Conservation (phyloP, 1,284 basidiomycete genomes). For the Ustilago nuda region DNA sequence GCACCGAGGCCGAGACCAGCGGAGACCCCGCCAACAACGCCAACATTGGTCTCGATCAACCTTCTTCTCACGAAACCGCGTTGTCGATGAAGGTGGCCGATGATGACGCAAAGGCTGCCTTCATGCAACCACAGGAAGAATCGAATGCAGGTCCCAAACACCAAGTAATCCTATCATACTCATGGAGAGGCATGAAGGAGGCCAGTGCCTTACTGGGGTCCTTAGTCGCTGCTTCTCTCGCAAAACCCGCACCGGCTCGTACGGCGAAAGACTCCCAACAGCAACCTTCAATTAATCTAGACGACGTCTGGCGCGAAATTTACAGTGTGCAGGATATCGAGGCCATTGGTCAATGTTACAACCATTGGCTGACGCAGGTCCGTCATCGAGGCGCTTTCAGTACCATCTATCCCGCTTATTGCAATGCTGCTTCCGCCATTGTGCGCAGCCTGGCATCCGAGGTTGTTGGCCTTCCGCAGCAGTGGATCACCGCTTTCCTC, state of each 20-base stretch:
- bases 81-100: slow-evolving; percentile 56
- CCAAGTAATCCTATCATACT: slow-evolving; percentile 68
- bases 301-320: slow-evolving; percentile 35
- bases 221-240: slow-evolving; percentile 54
- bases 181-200: slow-evolving; percentile 70
- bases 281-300: slow-evolving; percentile 12
- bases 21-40: slow-evolving; percentile 21
- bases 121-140: slow-evolving; percentile 48
- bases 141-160: slow-evolving; percentile 58
- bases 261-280: slow-evolving; percentile 14
- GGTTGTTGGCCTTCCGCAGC: slow-evolving; percentile 49
- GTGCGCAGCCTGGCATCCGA: slow-evolving; percentile 51
- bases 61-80: slow-evolving; percentile 51
- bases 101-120: slow-evolving; percentile 39
- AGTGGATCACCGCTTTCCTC: slow-evolving; percentile 66
- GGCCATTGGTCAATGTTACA: slow-evolving; percentile 64
- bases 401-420: slow-evolving; percentile 68
- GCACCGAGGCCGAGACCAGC: slow-evolving; percentile 20
- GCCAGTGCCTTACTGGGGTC: slow-evolving; percentile 67
- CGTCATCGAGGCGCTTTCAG: slow-evolving; percentile 70
- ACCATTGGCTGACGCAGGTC: slow-evolving; percentile 67
- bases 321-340: slow-evolving; percentile 40
- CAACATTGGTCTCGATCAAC: slow-evolving; percentile 45
- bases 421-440: slow-evolving; percentile 59
- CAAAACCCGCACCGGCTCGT: slow-evolving; percentile 14